phyloP scores from a whole-genome alignment of 139 green algal species.

The Gonium pectorale region DNA sequence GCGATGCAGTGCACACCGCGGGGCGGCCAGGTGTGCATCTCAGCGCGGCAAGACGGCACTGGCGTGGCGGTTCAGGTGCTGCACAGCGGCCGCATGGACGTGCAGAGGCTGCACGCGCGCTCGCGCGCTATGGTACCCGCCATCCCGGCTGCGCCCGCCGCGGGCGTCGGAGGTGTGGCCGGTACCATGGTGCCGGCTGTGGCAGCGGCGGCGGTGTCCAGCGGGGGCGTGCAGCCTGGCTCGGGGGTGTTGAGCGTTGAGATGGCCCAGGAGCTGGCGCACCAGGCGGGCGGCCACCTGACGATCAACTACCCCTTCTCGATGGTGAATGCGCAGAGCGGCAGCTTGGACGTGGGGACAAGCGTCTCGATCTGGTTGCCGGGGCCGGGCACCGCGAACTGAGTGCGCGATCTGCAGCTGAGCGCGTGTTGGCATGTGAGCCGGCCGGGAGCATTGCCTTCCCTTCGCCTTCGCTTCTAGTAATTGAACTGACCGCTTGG shows the following conservation, averaged over 20 bases:
- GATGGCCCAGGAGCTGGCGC: constrained; percentile 45
- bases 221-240: constrained; percentile 4
- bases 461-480: too few relatives aligned
- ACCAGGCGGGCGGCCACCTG: constrained; percentile 46
- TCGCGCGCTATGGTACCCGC: not conserved
- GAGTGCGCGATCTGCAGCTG: too few relatives aligned
- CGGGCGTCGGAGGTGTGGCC: not conserved
- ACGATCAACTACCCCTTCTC: constrained; percentile 45
- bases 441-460: too few relatives aligned
- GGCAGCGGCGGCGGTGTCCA: not conserved
- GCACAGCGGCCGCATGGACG: constrained; percentile 51
- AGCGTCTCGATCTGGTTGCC: constrained; percentile 58
- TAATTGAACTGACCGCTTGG: too few relatives aligned
- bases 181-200: not conserved
- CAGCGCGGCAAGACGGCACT: constrained; percentile 24
- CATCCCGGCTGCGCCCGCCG: not conserved
- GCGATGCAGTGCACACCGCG: constrained; percentile 60
- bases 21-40: constrained; percentile 52
- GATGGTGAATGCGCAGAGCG: constrained; percentile 52
- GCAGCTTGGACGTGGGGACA: constrained; percentile 51
- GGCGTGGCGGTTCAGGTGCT: constrained; percentile 51
- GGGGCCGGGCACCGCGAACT: constrained; percentile 12
- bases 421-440: too few relatives aligned
- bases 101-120: constrained; percentile 34
- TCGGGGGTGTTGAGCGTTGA: constrained; percentile 48